Conservation (phyloP, 148 eudicot species). For the Cornus florida region DNA sequence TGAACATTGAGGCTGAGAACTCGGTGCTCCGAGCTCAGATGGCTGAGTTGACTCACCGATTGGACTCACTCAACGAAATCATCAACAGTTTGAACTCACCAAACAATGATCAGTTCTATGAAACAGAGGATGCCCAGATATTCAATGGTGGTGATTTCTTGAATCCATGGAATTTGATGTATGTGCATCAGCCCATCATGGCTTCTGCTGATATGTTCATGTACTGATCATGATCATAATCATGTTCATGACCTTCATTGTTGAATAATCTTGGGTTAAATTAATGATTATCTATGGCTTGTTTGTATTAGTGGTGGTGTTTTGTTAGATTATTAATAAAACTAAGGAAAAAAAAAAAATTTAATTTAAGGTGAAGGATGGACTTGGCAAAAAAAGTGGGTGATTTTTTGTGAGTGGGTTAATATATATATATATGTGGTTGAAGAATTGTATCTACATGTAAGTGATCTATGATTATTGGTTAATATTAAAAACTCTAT, state of each 20-base stretch:
- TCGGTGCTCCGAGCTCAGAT: conserved; percentile 65
- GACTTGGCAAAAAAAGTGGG: not conserved
- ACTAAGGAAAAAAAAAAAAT: too few species aligned
- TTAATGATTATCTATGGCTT: not conserved
- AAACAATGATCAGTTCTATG: not conserved
- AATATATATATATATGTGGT: too few species aligned
- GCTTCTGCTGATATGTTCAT: conserved; percentile 28
- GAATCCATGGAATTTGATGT: conserved; percentile 30
- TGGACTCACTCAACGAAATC: conserved; percentile 54
- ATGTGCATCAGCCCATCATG: conserved; percentile 31
- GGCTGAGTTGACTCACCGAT: conserved; percentile 53
- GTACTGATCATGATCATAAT: not conserved
- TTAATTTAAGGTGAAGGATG: not conserved
- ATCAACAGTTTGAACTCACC: conserved; percentile 20
- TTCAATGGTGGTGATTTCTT: conserved; percentile 26
- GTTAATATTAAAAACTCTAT: too few species aligned
- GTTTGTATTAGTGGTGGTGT: too few species aligned
- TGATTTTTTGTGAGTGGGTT: not conserved
- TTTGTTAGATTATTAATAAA: not conserved
- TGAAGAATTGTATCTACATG: not conserved
- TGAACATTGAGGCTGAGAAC: conserved; percentile 60
- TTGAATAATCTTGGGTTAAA: not conserved
- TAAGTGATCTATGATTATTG: not conserved
- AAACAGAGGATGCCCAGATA: not conserved
- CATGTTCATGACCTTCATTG: too few species aligned